Conservation (phyloP, 257 asterid genomes). For the Nicotiana benthamiana region DNA sequence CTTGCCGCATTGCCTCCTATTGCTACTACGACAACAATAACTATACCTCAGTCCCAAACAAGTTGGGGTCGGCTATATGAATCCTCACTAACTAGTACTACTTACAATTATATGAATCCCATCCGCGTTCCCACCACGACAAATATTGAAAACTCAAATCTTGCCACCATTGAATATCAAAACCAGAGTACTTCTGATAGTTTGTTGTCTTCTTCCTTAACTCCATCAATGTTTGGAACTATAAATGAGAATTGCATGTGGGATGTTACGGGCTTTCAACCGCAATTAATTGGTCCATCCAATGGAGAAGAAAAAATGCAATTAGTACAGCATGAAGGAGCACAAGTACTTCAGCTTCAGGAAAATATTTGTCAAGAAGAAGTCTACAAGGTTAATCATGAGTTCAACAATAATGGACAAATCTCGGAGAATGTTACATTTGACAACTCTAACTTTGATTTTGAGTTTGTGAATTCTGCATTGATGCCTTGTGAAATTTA, state of each 20-base stretch:
- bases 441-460: slow-evolving; percentile 36
- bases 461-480: slow-evolving; percentile 51
- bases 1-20: background rate
- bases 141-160: background rate
- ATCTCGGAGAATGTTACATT: slow-evolving; percentile 16
- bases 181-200: slow-evolving; percentile 21
- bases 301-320: slow-evolving; percentile 4
- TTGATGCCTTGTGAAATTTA: slow-evolving; percentile 33
- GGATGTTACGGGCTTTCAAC: slow-evolving; percentile 11
- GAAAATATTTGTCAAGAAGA: slow-evolving; percentile 13
- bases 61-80: background rate
- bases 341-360: background rate
- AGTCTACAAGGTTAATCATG: slow-evolving; percentile 4
- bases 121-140: background rate
- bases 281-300: background rate
- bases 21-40: background rate
- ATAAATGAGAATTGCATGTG: slow-evolving; percentile 24
- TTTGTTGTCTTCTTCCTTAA: slow-evolving; percentile 2
- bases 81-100: background rate
- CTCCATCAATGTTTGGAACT: slow-evolving; percentile 17
- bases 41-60: background rate
- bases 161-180: slow-evolving; percentile 12
- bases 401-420: slow-evolving; percentile 6
- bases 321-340: slow-evolving; percentile 7
- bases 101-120: background rate